A percentile compares a stretch with the other conserved stretches of the same genome.
Evolutionary conservation across 345 rosid genomes (phyloP).

Genomic region (Cardamine resedifolia): DNA sequence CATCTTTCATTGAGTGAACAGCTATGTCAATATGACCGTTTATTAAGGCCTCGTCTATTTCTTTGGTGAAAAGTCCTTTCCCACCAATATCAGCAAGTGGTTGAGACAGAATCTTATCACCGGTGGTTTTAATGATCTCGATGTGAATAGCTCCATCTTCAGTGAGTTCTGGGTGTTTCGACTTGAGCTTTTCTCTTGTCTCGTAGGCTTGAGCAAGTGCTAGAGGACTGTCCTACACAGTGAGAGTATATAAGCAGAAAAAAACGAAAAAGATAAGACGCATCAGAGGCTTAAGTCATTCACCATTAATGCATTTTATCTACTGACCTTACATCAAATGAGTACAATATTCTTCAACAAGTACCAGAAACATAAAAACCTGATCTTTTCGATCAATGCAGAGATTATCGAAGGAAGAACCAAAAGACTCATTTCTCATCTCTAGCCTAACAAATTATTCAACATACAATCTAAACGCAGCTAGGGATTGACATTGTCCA

Average conservation of each 20-base stretch:
- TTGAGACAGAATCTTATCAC: slow-evolving; percentile 84
- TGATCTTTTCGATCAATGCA: not conserved
- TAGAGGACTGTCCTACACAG: slow-evolving; percentile 71
- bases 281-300: slow-evolving; percentile 9
- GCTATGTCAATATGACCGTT: slow-evolving; percentile 92
- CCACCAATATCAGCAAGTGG: slow-evolving; percentile 99
- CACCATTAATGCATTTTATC: not conserved
- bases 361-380: not conserved
- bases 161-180: slow-evolving; percentile 65
- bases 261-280: slow-evolving; percentile 9
- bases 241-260: slow-evolving; percentile 36
- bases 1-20: slow-evolving; percentile 99
- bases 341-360: not conserved
- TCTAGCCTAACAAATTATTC: not conserved
- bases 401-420: not conserved
- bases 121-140: slow-evolving; percentile 92
- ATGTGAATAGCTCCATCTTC: slow-evolving; percentile 91
- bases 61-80: slow-evolving; percentile 95
- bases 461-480: not conserved
- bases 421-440: not conserved
- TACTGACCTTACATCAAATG: not conserved
- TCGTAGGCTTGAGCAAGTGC: slow-evolving; percentile 99
- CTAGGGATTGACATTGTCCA: not conserved
- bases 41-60: slow-evolving; percentile 88
- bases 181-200: slow-evolving; percentile 78